Evolutionary conservation across 2,329 filamentous ascomycete species (phyloP).

Genomic region (Neoarthrinium moseri): DNA sequence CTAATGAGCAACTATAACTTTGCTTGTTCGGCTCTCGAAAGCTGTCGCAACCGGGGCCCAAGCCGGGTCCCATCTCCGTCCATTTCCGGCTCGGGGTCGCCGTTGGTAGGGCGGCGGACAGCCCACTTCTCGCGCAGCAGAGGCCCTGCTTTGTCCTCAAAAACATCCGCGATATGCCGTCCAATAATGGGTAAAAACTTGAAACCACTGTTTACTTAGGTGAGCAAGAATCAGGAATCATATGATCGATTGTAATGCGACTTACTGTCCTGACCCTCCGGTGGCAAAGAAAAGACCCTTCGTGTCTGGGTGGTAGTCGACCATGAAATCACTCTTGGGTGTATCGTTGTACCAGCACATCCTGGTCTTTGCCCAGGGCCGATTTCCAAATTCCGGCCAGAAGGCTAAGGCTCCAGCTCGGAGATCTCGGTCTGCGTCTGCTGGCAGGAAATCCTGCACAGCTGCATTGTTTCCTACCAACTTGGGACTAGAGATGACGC

Average conservation of each 20-base stretch:
- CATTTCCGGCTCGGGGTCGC: neutral
- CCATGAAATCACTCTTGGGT: constrained; percentile 61
- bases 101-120: neutral
- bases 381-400: constrained; percentile 51
- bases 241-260: neutral
- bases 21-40: neutral
- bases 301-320: constrained; percentile 52
- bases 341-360: constrained; percentile 68
- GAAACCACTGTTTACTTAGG: constrained; percentile 18
- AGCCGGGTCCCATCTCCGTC: neutral
- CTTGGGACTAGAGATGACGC: constrained; percentile 31
- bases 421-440: constrained; percentile 52
- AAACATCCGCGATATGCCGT: constrained; percentile 29
- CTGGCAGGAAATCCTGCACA: constrained; percentile 39
- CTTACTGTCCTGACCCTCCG: constrained; percentile 43
- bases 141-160: constrained; percentile 26
- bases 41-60: neutral
- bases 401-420: constrained; percentile 50
- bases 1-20: neutral
- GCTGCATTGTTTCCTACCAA: constrained; percentile 33
- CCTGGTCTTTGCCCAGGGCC: constrained; percentile 48
- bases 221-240: constrained; percentile 3
- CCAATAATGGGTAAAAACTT: constrained; percentile 25
- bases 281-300: constrained; percentile 46
- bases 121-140: constrained; percentile 28